Percentiles rank a stretch among this genome's conserved stretches.
Evolutionary conservation across 176 grass and related monocot species (phyloP).

Genomic region (Tillandsia fasciculata): DNA sequence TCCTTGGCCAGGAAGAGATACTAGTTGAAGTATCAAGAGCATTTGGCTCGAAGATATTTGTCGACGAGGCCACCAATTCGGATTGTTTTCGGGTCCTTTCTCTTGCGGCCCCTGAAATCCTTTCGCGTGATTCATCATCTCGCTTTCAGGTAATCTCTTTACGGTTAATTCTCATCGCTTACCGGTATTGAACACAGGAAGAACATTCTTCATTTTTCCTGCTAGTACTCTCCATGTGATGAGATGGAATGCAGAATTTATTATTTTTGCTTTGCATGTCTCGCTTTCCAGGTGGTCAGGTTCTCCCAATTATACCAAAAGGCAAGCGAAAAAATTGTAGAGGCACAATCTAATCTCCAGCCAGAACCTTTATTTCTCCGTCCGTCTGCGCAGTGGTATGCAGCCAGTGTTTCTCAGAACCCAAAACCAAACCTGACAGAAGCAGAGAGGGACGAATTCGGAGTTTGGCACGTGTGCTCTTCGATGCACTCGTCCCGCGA

Average conservation of each 20-base stretch:
- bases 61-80: slow-evolving; percentile 33
- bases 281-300: slow-evolving; percentile 40
- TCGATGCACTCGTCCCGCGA: slow-evolving; percentile 83
- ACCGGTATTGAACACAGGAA: too few species aligned
- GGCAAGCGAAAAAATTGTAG: slow-evolving; percentile 42
- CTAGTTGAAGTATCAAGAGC: slow-evolving; percentile 68
- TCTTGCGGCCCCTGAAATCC: slow-evolving; percentile 43
- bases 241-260: too few species aligned
- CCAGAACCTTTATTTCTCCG: slow-evolving; percentile 72
- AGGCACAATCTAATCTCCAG: slow-evolving; percentile 39
- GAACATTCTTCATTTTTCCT: too few species aligned
- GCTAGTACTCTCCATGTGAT: too few species aligned
- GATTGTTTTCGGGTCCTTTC: slow-evolving; percentile 52
- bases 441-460: slow-evolving; percentile 56
- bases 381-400: slow-evolving; percentile 84
- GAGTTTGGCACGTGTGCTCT: slow-evolving; percentile 80
- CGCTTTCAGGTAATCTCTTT: slow-evolving; percentile 53
- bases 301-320: slow-evolving; percentile 49
- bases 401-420: slow-evolving; percentile 19
- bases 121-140: slow-evolving; percentile 60
- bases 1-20: slow-evolving; percentile 74
- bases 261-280: neutral
- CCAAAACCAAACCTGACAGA: slow-evolving; percentile 47
- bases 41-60: slow-evolving; percentile 62
- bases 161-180: neutral